phyloP scores from a whole-genome alignment of 192 early-diverging fungal species.

The Coemansia umbellata region DNA sequence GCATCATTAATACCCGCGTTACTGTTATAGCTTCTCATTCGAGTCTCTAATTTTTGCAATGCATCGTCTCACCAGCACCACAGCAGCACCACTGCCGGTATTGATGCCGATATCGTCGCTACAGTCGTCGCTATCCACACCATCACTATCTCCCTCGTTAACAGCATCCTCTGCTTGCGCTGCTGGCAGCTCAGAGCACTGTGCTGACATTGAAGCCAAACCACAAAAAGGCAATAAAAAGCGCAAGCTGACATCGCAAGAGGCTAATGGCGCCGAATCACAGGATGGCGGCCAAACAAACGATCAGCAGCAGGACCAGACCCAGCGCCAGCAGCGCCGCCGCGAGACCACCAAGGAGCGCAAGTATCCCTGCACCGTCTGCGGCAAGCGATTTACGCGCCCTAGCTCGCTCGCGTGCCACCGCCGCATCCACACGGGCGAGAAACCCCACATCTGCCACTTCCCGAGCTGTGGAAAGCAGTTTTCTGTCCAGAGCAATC shows the following conservation, averaged over 20 bases:
- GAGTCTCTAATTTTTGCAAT: too few relatives aligned
- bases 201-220: too few relatives aligned
- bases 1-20: too few relatives aligned
- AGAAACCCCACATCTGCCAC: conserved; percentile 46
- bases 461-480: conserved; percentile 38
- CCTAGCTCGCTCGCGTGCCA: conserved; percentile 49
- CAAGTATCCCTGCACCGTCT: conserved; percentile 40
- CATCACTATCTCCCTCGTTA: background rate
- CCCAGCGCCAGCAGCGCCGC: background rate
- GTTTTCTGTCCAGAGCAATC: conserved; percentile 50
- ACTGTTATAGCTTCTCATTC: too few relatives aligned
- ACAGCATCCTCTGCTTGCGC: background rate
- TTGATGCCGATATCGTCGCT: background rate
- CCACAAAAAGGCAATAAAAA: background rate
- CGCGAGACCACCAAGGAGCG: conserved; percentile 39
- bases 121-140: background rate
- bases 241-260: background rate
- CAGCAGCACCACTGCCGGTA: background rate
- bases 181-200: conserved; percentile 3
- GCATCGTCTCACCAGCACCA: background rate
- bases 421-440: conserved; percentile 50
- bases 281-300: background rate
- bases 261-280: background rate
- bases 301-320: background rate
- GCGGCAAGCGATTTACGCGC: conserved; percentile 42